Evolutionary conservation across 164 flowering plant genomes (phyloP).

Genomic region (Houttuynia cordata): DNA sequence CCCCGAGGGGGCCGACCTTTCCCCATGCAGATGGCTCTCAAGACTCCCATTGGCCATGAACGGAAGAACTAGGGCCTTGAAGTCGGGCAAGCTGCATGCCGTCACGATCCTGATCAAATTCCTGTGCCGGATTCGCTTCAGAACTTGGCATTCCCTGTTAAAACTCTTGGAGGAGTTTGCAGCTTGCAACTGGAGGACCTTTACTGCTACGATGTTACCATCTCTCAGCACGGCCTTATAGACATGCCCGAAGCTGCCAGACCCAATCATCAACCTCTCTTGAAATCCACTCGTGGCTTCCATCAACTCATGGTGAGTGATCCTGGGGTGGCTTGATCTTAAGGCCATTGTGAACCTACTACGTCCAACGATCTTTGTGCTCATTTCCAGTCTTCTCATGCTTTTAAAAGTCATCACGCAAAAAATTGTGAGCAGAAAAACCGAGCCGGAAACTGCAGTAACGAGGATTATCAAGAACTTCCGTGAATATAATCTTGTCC

Average conservation of each 20-base stretch:
- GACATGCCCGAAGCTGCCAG: constrained; percentile 20
- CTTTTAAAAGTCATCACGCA: constrained; percentile 8
- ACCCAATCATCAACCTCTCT: constrained; percentile 16
- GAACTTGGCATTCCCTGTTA: constrained; percentile 19
- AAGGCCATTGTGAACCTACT: constrained; percentile 2
- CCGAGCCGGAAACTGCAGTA: constrained; percentile 5
- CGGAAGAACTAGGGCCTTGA: constrained; percentile 24
- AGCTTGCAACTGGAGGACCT: constrained; percentile 17
- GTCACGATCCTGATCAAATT: constrained; percentile 24
- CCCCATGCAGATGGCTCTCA: constrained; percentile 17
- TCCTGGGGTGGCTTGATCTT: constrained; percentile 14
- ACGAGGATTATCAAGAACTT: constrained; percentile 14
- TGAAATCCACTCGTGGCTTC: constrained; percentile 21
- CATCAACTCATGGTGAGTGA: constrained; percentile 18
- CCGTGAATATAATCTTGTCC: constrained; percentile 2
- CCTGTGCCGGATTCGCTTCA: constrained; percentile 22
- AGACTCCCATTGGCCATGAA: constrained; percentile 28
- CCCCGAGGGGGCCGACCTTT: constrained; percentile 1
- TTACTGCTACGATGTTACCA: constrained; percentile 14
- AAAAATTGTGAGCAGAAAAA: constrained; percentile 1
- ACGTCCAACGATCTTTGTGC: constrained; percentile 2
- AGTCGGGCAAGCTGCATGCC: constrained; percentile 22
- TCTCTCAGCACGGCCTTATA: constrained; percentile 19
- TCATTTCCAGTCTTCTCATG: constrained; percentile 2
- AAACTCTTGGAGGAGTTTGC: constrained; percentile 18